phyloP scores from a whole-genome alignment of 2,329 filamentous ascomycete species.

The Venturiaceae sp. region DNA sequence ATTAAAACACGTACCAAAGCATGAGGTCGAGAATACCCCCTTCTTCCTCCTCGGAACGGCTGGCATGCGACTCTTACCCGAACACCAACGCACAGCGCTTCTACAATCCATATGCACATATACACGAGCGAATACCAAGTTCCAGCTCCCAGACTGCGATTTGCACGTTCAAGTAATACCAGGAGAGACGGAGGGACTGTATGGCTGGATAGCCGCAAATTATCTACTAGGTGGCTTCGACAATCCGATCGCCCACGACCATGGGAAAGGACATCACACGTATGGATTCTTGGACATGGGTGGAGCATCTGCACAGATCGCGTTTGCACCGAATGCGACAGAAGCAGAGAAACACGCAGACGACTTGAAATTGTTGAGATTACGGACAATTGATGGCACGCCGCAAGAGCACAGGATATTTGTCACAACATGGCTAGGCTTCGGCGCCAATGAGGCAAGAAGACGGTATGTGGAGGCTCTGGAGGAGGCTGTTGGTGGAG shows the following conservation, averaged over 20 bases:
- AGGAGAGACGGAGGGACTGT: slow-evolving; percentile 89
- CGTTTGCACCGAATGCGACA: slow-evolving; percentile 88
- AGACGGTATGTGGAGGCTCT: slow-evolving; percentile 72
- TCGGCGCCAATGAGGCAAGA: slow-evolving; percentile 90
- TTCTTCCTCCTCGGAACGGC: slow-evolving; percentile 94
- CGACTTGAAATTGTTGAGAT: slow-evolving; percentile 74
- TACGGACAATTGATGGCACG: slow-evolving; percentile 74
- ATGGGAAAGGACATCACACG: slow-evolving; percentile 83
- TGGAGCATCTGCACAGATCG: slow-evolving; percentile 93
- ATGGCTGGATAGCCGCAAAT: slow-evolving; percentile 96
- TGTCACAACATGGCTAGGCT: slow-evolving; percentile 92
- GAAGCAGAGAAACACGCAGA: slow-evolving; percentile 84
- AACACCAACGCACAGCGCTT: slow-evolving; percentile 61
- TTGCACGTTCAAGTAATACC: slow-evolving; percentile 89
- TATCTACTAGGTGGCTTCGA: slow-evolving; percentile 91
- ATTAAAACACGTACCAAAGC: slow-evolving; percentile 62
- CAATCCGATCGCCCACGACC: slow-evolving; percentile 59
- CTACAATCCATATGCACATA: slow-evolving; percentile 76
- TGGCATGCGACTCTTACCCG: slow-evolving; percentile 79
- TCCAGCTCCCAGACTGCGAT: slow-evolving; percentile 81
- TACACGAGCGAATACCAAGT: slow-evolving; percentile 64
- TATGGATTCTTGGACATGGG: slow-evolving; percentile 99
- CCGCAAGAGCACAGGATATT: slow-evolving; percentile 80
- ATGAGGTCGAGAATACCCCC: slow-evolving; percentile 74
- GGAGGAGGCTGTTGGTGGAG: slow-evolving; percentile 53